These are phyloP conservation scores for Eucommia ulmoides DNA, from an alignment of 257 asterid genomes.

Conservation along the genomic window DNA sequence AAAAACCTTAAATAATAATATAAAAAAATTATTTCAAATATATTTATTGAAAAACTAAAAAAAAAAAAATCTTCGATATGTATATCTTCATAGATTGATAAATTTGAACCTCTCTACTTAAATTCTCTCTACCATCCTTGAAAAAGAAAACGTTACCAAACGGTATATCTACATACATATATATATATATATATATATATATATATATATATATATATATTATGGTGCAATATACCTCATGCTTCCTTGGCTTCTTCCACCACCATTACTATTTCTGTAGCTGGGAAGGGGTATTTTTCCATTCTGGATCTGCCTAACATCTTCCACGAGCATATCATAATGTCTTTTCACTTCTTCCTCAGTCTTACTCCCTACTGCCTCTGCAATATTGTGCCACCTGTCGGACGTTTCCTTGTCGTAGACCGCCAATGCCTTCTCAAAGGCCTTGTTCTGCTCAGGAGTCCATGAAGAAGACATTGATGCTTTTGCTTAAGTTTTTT, in stretches of 20 bases:
- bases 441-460: conserved; percentile 25
- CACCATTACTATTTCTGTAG: conserved; percentile 6
- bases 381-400: conserved; percentile 30
- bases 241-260: background rate
- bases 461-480: conserved; percentile 23
- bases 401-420: conserved; percentile 25
- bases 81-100: no score
- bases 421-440: conserved; percentile 27
- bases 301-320: conserved; percentile 26
- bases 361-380: conserved; percentile 20
- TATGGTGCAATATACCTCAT: background rate
- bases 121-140: no score
- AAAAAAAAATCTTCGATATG: no score
- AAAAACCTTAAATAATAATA: no score
- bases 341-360: conserved; percentile 30
- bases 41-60: no score
- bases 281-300: conserved; percentile 33
- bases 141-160: no score
- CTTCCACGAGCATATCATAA: conserved; percentile 28
- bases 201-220: no score
- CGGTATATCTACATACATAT: no score
- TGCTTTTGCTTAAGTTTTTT: conserved; percentile 4
- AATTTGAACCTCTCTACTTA: no score
- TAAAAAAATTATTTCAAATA: no score
- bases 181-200: no score